Evolutionary conservation across 2,329 filamentous ascomycete species (phyloP).

Genomic region (Colletotrichum viniferum): DNA sequence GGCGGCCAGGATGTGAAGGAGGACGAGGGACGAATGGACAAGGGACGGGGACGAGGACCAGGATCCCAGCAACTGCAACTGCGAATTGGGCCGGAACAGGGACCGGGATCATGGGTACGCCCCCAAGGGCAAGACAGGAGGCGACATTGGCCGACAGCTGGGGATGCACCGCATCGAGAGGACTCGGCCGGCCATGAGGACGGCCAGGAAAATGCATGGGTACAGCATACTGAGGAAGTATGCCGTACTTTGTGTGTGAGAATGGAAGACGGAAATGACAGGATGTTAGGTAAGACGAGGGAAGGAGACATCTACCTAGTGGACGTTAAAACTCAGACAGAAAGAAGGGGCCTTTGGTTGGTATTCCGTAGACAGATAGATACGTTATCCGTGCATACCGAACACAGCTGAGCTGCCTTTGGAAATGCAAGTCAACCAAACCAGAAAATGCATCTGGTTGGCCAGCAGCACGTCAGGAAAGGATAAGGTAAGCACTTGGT

Average conservation of each 20-base stretch:
- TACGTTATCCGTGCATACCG: no score
- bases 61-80: background rate
- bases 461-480: background rate
- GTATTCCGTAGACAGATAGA: no score
- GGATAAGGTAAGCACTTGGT: background rate
- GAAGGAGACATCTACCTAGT: background rate
- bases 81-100: background rate
- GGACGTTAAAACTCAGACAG: background rate
- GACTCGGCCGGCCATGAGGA: background rate
- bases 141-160: constrained; percentile 5
- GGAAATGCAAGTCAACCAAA: background rate
- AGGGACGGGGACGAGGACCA: background rate
- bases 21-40: background rate
- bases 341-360: background rate
- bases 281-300: background rate
- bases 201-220: background rate
- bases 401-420: background rate
- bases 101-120: constrained; percentile 15
- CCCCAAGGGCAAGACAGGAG: constrained; percentile 4
- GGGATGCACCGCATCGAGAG: background rate
- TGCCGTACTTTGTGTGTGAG: background rate
- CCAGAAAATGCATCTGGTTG: background rate
- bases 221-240: background rate
- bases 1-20: background rate
- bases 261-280: background rate